Evolutionary conservation across 768 basidiomycete genomes (phyloP), one percentile per base, ranked within the genome.

Genomic region (Daedaleopsis sinensis): DNA sequence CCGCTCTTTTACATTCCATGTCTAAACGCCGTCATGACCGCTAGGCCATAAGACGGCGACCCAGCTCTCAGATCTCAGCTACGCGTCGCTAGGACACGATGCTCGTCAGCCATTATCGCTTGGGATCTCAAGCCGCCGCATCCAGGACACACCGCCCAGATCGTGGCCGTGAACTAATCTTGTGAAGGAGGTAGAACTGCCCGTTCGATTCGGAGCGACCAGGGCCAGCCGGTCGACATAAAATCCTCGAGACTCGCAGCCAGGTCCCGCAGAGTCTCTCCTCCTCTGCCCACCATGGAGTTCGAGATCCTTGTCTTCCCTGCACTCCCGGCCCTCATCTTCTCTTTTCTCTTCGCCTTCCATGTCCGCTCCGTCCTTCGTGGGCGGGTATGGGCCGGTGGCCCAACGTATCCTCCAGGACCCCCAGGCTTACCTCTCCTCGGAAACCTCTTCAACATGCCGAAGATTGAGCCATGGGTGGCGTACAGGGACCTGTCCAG

Each of bases 371-470:
- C 39, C 13, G 3, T 42, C 39, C 11, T 42, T 42, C 18, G 39
- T 42, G 39, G 39, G 39, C 3, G 39, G 18, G 39, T 11, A 3
- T 42, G 39, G 39, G 13, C 18, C 18, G 13, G 39, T 42, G 47
- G 47, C 3, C 47, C 6, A 49, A 21, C 47, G 2, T 23, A 57
- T 2, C 63, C 63, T 1, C 63, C 63, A 4, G 63, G 63, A 4
- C 63, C 63, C 11, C 12, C 1, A 9, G 47, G 47, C 3, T 38
- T 64, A 3, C 63, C 63, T 6, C 16, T 64, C 23, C 16, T 64
- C 11, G 63, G 63, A 8, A 64, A 64, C 39, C 6, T 64, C 5
- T 53, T 57, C 27, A 43, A 59, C 15, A 6, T 60, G 7, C 55
- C 63, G 15, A 46, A 12, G 32, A 24, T 18, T n/a, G 47, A 43